Percentiles rank a stretch among this genome's conserved stretches.
phyloP scores from a whole-genome alignment of 768 basidiomycete species.

The Kwoniella sp. region DNA sequence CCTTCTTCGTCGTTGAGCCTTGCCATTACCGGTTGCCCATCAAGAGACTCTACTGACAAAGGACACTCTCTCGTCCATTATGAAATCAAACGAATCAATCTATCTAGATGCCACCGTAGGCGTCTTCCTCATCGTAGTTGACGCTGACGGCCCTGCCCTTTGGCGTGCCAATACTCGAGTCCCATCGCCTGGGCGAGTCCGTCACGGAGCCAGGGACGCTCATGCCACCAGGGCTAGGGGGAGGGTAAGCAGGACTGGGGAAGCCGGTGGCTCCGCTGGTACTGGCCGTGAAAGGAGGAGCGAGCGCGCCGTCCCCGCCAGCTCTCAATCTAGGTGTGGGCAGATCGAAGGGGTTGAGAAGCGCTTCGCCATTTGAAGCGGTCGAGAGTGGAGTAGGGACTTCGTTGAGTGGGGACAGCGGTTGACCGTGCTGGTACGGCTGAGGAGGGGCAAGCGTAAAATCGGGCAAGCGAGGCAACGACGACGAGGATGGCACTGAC shows the following conservation, averaged over 20 bases:
- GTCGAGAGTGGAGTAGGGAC: conserved; percentile 40
- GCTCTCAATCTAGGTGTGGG: conserved; percentile 1
- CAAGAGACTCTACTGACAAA: too few species aligned
- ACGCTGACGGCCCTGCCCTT: conserved; percentile 33
- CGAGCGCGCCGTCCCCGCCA: conserved; percentile 9
- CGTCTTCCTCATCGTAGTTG: conserved; percentile 42
- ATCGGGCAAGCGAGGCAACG: conserved; percentile 31
- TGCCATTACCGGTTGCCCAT: too few species aligned
- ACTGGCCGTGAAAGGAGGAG: conserved; percentile 36
- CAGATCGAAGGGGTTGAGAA: conserved; percentile 42
- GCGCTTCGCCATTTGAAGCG: conserved; percentile 2
- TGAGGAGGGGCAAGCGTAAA: conserved; percentile 25
- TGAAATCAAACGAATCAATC: not conserved
- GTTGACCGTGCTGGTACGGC: conserved; percentile 49
- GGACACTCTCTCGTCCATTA: too few species aligned
- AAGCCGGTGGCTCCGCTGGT: conserved; percentile 27
- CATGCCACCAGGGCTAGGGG: conserved; percentile 49
- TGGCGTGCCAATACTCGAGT: conserved; percentile 4
- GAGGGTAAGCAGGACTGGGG: conserved; percentile 39
- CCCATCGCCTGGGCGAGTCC: conserved; percentile 40
- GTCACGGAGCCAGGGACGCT: conserved; percentile 45
- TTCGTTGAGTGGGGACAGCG: conserved; percentile 44
- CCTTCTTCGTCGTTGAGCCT: too few species aligned
- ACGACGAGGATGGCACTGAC: not conserved
- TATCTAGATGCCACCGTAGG: conserved; percentile 49